Evolutionary conservation across 2,329 filamentous ascomycete genomes (phyloP), one percentile per base, ranked within the genome.

Genomic region (Bipolaris bicolor): DNA sequence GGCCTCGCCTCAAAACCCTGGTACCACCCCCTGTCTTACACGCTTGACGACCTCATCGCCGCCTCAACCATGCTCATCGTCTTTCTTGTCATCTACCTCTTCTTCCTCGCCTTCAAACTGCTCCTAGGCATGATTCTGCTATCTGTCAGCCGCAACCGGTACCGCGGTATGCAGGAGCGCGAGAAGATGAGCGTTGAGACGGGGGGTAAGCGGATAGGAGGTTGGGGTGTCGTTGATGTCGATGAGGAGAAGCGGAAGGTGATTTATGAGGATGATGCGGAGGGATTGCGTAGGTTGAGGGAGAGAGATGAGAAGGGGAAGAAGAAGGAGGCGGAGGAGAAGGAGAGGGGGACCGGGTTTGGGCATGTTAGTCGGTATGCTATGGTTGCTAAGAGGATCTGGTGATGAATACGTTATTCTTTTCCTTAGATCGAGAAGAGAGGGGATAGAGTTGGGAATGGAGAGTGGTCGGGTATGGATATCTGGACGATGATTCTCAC

Each of bases 321-420:
- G 6, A 85, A 84, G 60, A 85, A 86, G 62, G 87, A 84, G 64
- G 83, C 82, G 22, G 78, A 75, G 57, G 78, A 82, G 34, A 79
- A 79, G 50, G 83, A 83, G 48, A 52, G 70, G 60, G 74, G 76
- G 53, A 83, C 85, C 50, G 86, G 85, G 73, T 86, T 86, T 77
- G 90, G 83, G 70, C 86, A 79, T 73, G 91, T 87, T 61, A 86
- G 83, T 66, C 84, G 95, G 68, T 99, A 97, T 79, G 92, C 92
- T 73, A 97, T 98, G 95, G 89, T 92, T 67, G 91, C 92, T 0
- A 98, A 97, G 83, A 85, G 95, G 73, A 99, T 99, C 68, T 99
- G 95, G 95, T 98, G 78, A 69, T 46, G 7, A 16, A 24, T 11
- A n/a, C 11, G 6, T 16, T 15, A n/a, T 29, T 15, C 16, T 15